Percentiles rank a stretch among this genome's conserved stretches.
phyloP scores from a whole-genome alignment of 164 flowering plant species.

The Akebia trifoliata region DNA sequence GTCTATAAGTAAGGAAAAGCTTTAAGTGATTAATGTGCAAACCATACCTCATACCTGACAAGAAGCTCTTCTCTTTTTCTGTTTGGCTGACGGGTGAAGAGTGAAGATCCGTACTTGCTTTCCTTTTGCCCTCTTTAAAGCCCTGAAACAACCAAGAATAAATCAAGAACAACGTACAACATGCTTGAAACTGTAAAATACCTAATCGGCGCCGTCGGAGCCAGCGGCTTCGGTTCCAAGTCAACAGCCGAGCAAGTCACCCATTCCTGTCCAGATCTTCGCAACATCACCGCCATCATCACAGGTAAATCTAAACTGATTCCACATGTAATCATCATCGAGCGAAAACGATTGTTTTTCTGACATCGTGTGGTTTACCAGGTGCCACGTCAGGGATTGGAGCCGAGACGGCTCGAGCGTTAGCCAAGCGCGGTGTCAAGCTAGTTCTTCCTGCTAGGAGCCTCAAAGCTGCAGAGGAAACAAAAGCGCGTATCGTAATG shows the following conservation, averaged over 20 bases:
- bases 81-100: no score
- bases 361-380: slow-evolving; percentile 11
- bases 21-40: no score
- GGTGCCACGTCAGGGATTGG: slow-evolving; percentile 99
- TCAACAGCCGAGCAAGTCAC: slow-evolving; percentile 91
- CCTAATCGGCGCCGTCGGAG: slow-evolving; percentile 62
- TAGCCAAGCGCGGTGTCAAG: slow-evolving; percentile 81
- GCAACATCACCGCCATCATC: slow-evolving; percentile 71
- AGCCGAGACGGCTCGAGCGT: slow-evolving; percentile 86
- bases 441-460: slow-evolving; percentile 77
- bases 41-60: no score
- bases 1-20: no score
- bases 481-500: slow-evolving; percentile 53
- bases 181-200: slow-evolving; percentile 75
- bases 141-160: no score
- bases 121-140: no score
- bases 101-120: no score
- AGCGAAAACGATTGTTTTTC: not conserved
- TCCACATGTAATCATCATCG: not conserved
- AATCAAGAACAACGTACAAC: slow-evolving; percentile 4
- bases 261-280: slow-evolving; percentile 40
- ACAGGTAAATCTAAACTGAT: slow-evolving; percentile 46
- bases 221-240: slow-evolving; percentile 80
- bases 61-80: no score
- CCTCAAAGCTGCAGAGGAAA: slow-evolving; percentile 76